Evolutionary conservation across 1,284 basidiomycete genomes (phyloP).

Genomic region (Leucoagaricus sp.): DNA sequence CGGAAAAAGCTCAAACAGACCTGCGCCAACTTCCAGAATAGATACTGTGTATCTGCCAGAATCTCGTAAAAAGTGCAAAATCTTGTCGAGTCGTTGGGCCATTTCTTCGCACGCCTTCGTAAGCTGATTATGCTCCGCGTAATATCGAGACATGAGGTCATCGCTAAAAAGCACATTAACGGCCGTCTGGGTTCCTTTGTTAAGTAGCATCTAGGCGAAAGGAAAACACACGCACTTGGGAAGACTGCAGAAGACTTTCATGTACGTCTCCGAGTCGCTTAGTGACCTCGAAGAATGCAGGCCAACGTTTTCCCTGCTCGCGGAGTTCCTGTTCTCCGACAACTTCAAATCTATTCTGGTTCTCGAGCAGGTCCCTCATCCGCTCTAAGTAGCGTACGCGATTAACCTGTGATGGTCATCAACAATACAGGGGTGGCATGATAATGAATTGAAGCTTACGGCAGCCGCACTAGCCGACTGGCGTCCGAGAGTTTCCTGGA

Average conservation of each 20-base stretch:
- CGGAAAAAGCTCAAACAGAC: neutral
- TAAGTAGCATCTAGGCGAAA: neutral
- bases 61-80: neutral
- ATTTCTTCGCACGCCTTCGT: neutral
- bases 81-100: neutral
- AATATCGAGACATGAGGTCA: slow-evolving; percentile 2
- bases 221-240: neutral
- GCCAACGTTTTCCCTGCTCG: neutral
- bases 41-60: neutral
- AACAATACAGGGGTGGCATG: too few relatives aligned
- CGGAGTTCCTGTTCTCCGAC: neutral
- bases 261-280: slow-evolving; percentile 1
- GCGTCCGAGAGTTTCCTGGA: neutral
- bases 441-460: neutral
- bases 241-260: neutral
- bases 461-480: neutral
- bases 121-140: neutral
- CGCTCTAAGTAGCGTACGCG: slow-evolving; percentile 1
- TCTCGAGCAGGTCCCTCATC: neutral
- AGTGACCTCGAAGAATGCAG: slow-evolving; percentile 3
- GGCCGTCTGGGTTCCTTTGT: neutral
- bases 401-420: neutral
- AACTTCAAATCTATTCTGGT: neutral
- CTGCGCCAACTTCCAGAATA: slow-evolving; percentile 6
- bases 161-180: slow-evolving; percentile 3